phyloP scores from a whole-genome alignment of 75 land plant genomes.

The Sequoia sempervirens region DNA sequence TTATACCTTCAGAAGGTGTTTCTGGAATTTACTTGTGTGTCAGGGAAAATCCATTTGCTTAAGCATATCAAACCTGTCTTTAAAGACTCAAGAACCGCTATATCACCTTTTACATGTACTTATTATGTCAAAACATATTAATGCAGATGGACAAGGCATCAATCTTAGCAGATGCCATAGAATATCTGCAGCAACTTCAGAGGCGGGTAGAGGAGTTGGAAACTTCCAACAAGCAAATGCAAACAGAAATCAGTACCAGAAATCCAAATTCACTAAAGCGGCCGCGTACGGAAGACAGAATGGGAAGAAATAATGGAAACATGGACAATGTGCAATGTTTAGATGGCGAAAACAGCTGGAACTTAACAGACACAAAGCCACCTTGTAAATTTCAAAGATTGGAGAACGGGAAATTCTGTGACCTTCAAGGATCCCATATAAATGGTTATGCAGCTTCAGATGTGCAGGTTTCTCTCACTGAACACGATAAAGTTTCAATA shows the following conservation, averaged over 20 bases:
- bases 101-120: neutral
- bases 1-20: neutral
- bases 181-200: constrained; percentile 69
- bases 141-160: constrained; percentile 66
- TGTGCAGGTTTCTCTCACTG: constrained; percentile 33
- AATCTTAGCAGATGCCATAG: constrained; percentile 64
- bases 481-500: constrained; percentile 35
- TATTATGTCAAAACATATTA: neutral
- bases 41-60: neutral
- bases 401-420: constrained; percentile 2
- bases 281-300: neutral
- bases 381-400: neutral
- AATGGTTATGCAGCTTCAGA: constrained; percentile 19
- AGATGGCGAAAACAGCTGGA: neutral
- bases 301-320: neutral
- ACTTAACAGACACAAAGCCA: neutral
- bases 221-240: constrained; percentile 23
- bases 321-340: neutral
- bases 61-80: neutral
- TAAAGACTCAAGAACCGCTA: neutral
- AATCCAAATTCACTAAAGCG: neutral
- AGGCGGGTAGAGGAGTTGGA: constrained; percentile 68
- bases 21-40: neutral
- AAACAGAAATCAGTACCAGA: constrained; percentile 16
- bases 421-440: constrained; percentile 8